Conservation (phyloP, 306 rosid genomes). For the Lablab purpureus region DNA sequence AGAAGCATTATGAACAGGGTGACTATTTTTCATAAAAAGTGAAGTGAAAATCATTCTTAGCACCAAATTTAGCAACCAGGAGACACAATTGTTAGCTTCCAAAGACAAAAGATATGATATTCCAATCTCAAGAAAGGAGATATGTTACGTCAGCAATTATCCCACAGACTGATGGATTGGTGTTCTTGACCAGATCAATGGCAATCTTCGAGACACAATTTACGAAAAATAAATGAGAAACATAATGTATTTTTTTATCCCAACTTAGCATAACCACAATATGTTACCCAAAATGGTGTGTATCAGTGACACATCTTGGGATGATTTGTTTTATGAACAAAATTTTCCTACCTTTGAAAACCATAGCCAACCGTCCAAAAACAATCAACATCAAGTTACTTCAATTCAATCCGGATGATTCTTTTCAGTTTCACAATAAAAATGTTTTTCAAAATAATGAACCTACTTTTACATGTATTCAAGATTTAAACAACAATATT, state of each 20-base stretch:
- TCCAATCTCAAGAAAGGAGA: neutral
- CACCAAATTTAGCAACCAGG: neutral
- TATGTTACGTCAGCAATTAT: constrained; percentile 3
- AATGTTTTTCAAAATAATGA: no score
- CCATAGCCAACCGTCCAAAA: no score
- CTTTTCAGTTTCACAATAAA: no score
- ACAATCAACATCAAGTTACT: no score
- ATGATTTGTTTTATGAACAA: no score
- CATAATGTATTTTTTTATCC: neutral
- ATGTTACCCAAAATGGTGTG: no score
- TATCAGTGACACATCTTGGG: no score
- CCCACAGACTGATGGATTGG: neutral
- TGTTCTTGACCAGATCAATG: neutral
- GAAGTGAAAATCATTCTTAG: neutral
- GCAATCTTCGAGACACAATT: neutral
- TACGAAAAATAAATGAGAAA: neutral
- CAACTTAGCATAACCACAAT: neutral
- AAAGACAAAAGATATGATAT: neutral
- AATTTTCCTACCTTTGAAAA: no score
- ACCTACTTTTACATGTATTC: no score
- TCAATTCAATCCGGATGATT: no score
- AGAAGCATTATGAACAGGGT: neutral
- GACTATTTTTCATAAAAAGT: neutral
- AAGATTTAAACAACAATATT: no score
- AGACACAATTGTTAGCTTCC: neutral